Evolutionary conservation across 805 yeast species (phyloP), one percentile per base, ranked within the genome.

Genomic region (Pichia manshurica): DNA sequence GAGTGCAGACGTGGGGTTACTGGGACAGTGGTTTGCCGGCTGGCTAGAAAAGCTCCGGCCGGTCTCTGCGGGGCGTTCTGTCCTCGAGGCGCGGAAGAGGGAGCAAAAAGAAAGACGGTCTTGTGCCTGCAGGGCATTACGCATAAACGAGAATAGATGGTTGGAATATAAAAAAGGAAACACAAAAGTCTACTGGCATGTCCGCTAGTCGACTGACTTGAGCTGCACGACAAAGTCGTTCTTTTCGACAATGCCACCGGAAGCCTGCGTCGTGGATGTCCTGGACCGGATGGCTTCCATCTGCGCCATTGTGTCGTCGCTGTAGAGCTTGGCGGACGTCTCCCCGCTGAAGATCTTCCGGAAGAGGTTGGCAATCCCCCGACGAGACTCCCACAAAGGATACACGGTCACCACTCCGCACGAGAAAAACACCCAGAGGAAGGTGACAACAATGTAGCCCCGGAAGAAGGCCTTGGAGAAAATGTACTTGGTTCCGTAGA

Each of bases 351-450:
- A 20, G 37, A 50, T 48, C 33, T 45, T 50, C 39, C 33, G 44
- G 36, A 50, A 21, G 4, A 50, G 28, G 10, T 47, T 39, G 15
- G 34, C 31, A 12, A 49, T 44, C n/a, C 44, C 44, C 15, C 33
- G 33, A 16, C 50, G 39, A 28, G 78, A 75, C 56, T 76, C 78
- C 56, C 62, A 66, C 22, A 75, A 46, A n/a, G 81, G 81, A 28
- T 68, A 73, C 13, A 76, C 48, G 1, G 74, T 63, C 43, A 74
- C 77, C 45, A 70, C 60, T 39, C 63, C 62, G 9, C 53, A 52
- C 0, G 75, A 65, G 37, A 61, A 52, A 50, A 69, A 71, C 13
- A 67, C 61, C 74, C 74, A 71, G 15, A 71, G 49, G 38, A 70
- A 55, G 6, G 66, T 58, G 25, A 72, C 69, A 13, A 66, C 63